phyloP scores from a whole-genome alignment of 768 basidiomycete genomes.

The Podaxis rugospora region DNA sequence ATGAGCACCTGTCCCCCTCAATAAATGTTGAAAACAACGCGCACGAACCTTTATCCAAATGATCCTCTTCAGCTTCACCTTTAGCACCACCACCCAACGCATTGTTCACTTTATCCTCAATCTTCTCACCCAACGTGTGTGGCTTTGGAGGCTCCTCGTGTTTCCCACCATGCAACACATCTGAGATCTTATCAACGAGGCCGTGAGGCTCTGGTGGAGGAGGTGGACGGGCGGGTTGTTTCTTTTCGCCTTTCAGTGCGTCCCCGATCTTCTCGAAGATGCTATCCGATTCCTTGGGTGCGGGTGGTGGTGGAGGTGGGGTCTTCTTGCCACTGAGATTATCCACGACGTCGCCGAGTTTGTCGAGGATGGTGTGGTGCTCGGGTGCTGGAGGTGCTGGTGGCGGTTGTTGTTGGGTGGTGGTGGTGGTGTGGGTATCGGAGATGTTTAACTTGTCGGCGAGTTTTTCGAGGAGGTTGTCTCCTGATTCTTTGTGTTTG shows the following conservation, averaged over 20 bases:
- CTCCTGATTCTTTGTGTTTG: background rate
- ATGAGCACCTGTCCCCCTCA: background rate
- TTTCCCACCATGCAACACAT: constrained; percentile 9
- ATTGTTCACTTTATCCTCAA: constrained; percentile 17
- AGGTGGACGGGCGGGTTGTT: constrained; percentile 13
- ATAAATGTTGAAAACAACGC: background rate
- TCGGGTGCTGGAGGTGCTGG: too few species aligned
- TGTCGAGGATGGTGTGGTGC: too few species aligned
- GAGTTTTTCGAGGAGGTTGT: constrained; percentile 13
- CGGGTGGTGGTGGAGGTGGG: constrained; percentile 2
- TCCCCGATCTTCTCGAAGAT: constrained; percentile 14
- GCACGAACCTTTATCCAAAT: constrained; percentile 28
- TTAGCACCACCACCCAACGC: constrained; percentile 20
- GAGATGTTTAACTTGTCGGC: constrained; percentile 1
- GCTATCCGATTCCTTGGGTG: constrained; percentile 6
- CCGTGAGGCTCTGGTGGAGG: constrained; percentile 9
- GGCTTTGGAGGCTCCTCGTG: constrained; percentile 14
- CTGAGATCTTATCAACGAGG: constrained; percentile 12
- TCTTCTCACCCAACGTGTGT: constrained; percentile 9
- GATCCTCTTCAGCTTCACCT: constrained; percentile 22
- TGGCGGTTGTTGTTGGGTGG: too few species aligned
- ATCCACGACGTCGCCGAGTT: too few species aligned
- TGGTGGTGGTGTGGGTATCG: too few species aligned
- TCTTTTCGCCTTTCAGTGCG: constrained; percentile 6
- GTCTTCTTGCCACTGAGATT: too few species aligned